Evolutionary conservation across 495 filamentous ascomycete genomes (phyloP).

Genomic region (Neurospora sublineolata): DNA sequence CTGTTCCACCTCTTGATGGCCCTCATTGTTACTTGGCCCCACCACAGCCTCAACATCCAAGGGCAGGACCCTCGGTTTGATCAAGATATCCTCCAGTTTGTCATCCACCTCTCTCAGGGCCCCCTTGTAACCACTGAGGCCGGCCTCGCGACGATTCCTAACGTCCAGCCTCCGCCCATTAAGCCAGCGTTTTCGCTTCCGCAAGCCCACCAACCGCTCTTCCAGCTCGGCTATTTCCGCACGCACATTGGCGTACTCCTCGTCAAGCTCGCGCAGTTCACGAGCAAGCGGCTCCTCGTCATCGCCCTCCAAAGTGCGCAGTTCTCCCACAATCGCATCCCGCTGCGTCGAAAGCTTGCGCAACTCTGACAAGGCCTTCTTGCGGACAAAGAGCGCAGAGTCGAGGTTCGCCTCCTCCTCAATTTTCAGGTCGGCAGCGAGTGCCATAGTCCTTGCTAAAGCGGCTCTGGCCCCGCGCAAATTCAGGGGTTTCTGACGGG

Average conservation of each 20-base stretch:
- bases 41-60: slow-evolving; percentile 28
- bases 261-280: slow-evolving; percentile 44
- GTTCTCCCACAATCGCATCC: slow-evolving; percentile 30
- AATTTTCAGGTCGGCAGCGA: slow-evolving; percentile 58
- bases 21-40: slow-evolving; percentile 12
- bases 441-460: slow-evolving; percentile 58
- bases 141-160: slow-evolving; percentile 46
- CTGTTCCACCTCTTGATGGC: slow-evolving; percentile 3
- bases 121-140: slow-evolving; percentile 38
- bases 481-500: slow-evolving; percentile 41
- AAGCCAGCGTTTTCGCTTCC: slow-evolving; percentile 49
- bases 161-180: slow-evolving; percentile 48
- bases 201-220: slow-evolving; percentile 54
- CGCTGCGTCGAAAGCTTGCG: slow-evolving; percentile 47
- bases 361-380: slow-evolving; percentile 48
- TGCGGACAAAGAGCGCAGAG: slow-evolving; percentile 43
- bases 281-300: slow-evolving; percentile 36
- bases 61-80: slow-evolving; percentile 37
- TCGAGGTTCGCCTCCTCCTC: slow-evolving; percentile 56
- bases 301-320: slow-evolving; percentile 28
- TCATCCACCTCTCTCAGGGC: slow-evolving; percentile 61
- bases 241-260: slow-evolving; percentile 42
- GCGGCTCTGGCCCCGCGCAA: slow-evolving; percentile 59
- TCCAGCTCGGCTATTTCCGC: slow-evolving; percentile 50
- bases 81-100: slow-evolving; percentile 68